Conservation (phyloP, 768 basidiomycete species). For the Tremella yokohamensis region DNA sequence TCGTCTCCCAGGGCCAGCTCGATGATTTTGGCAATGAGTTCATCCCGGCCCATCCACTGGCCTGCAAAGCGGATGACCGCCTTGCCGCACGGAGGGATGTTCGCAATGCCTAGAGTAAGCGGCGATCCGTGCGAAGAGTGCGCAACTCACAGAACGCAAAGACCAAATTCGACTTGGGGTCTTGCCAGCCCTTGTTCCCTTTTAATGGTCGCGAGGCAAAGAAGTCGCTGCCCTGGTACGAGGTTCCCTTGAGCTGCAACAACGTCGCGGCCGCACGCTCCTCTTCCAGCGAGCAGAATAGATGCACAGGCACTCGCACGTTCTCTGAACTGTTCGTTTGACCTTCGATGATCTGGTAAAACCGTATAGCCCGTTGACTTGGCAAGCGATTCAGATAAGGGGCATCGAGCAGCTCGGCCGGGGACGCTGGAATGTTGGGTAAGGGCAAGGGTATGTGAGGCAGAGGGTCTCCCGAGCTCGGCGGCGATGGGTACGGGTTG, state of each 20-base stretch:
- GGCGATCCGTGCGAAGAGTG: not conserved
- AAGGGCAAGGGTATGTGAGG: too few relatives aligned
- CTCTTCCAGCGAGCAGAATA: not conserved
- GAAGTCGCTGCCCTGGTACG: not conserved
- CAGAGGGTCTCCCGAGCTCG: too few relatives aligned
- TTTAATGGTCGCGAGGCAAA: not conserved
- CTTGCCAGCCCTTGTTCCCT: not conserved
- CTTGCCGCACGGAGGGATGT: slow-evolving; percentile 4
- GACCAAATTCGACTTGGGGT: not conserved
- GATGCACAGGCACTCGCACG: not conserved
- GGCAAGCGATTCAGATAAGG: not conserved
- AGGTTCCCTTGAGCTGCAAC: not conserved
- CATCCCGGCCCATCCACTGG: slow-evolving; percentile 3
- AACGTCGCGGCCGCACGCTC: not conserved
- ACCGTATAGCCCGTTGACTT: not conserved
- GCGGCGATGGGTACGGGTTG: too few relatives aligned
- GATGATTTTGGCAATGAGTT: slow-evolving; percentile 1
- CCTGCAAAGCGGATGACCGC: not conserved
- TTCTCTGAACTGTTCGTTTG: not conserved
- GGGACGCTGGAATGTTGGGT: too few relatives aligned
- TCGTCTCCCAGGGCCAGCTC: not conserved
- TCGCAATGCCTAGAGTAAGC: not conserved
- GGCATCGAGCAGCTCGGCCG: too few relatives aligned
- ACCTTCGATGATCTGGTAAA: not conserved
- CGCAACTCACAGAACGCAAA: not conserved